Evolutionary conservation across 2,329 filamentous ascomycete genomes (phyloP).

Genomic region (Cercospora sp.): DNA sequence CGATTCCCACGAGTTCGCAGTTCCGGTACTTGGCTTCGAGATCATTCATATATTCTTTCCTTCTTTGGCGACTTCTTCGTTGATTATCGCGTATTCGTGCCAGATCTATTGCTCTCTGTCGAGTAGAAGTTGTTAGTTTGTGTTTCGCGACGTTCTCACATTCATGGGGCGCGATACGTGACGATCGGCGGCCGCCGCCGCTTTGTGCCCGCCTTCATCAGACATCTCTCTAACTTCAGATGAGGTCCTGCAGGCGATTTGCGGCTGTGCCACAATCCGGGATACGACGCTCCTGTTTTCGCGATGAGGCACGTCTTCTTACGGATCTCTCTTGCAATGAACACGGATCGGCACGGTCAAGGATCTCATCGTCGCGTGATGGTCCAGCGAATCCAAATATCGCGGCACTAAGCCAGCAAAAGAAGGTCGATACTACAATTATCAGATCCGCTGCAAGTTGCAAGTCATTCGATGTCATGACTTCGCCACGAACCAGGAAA

Average conservation of each 20-base stretch:
- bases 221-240: background rate
- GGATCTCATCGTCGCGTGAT: background rate
- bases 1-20: constrained; percentile 65
- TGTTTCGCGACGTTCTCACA: background rate
- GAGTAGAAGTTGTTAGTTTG: background rate
- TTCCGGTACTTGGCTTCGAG: constrained; percentile 64
- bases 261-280: background rate
- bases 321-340: background rate
- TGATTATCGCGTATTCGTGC: constrained; percentile 75
- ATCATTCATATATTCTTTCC: constrained; percentile 71
- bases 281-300: background rate
- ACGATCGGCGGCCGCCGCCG: background rate
- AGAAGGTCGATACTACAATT: constrained; percentile 10
- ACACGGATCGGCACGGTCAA: background rate
- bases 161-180: background rate
- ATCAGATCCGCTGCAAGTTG: constrained; percentile 15
- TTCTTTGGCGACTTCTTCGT: constrained; percentile 69
- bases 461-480: background rate
- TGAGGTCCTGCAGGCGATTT: background rate
- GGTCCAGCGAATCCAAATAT: background rate
- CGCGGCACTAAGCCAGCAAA: background rate
- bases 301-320: background rate
- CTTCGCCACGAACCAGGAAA: background rate
- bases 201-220: background rate
- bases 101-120: constrained; percentile 31